Evolutionary conservation across 148 eudicot genomes (phyloP).

Genomic region (Limonium bicolor): DNA sequence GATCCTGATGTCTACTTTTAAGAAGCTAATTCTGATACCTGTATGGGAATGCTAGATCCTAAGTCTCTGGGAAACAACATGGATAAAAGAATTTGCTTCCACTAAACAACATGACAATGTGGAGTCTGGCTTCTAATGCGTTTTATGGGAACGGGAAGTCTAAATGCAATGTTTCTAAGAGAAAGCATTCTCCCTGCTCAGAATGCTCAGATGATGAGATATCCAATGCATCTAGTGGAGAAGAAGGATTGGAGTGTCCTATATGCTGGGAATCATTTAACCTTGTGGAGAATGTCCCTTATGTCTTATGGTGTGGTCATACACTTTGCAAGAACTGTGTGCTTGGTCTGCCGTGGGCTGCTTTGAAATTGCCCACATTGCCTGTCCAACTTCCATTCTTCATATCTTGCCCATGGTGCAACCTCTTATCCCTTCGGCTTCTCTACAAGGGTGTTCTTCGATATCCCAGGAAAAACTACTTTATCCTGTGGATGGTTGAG

Average conservation of each 20-base stretch:
- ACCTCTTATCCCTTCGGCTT: constrained; percentile 26
- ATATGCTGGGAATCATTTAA: constrained; percentile 61
- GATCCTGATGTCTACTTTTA: no score
- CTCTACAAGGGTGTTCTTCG: constrained; percentile 31
- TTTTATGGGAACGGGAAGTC: constrained; percentile 15
- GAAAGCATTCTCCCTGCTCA: constrained; percentile 7
- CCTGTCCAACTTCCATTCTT: constrained; percentile 56
- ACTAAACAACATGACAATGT: constrained; percentile 15
- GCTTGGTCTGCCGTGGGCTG: constrained; percentile 48
- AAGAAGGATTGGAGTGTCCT: constrained; percentile 49
- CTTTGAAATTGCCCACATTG: constrained; percentile 29
- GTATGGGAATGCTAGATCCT: no score
- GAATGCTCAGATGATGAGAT: constrained; percentile 50
- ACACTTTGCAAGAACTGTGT: constrained; percentile 49
- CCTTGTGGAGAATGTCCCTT: constrained; percentile 53
- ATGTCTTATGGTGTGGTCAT: constrained; percentile 58
- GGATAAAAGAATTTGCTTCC: neutral
- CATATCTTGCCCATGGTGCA: constrained; percentile 63
- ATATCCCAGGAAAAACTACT: constrained; percentile 49
- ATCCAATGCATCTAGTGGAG: constrained; percentile 25
- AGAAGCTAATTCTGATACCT: no score
- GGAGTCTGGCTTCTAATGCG: constrained; percentile 34
- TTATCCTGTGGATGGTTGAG: constrained; percentile 65
- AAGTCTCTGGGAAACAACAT: no score
- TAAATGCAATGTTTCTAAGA: constrained; percentile 13